A percentile compares a stretch with the other conserved stretches of the same genome.
Conservation (phyloP, 2,329 filamentous ascomycete genomes). For the Cryphonectria nitschkei region DNA sequence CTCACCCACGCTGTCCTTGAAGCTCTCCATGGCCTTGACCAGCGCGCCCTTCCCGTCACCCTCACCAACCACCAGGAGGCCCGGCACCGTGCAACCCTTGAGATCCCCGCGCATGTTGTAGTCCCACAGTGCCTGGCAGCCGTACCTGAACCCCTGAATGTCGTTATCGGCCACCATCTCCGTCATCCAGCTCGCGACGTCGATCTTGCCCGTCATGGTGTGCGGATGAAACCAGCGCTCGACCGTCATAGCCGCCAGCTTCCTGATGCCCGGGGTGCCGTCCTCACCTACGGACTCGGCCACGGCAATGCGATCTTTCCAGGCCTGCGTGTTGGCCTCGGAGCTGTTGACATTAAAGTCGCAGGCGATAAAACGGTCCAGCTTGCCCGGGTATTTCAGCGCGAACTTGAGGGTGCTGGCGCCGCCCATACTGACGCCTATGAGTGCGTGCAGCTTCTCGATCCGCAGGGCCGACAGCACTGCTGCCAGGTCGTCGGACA, state of each 20-base stretch:
- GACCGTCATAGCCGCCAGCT: constrained; percentile 72
- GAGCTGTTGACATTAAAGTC: constrained; percentile 79
- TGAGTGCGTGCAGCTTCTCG: constrained; percentile 64
- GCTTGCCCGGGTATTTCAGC: constrained; percentile 63
- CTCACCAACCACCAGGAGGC: constrained; percentile 72
- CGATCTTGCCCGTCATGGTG: constrained; percentile 50
- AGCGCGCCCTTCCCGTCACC: constrained; percentile 72
- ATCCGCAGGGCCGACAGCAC: constrained; percentile 73
- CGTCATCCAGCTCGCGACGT: constrained; percentile 59
- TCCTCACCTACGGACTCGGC: constrained; percentile 57
- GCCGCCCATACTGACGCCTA: constrained; percentile 83
- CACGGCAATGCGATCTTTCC: constrained; percentile 75
- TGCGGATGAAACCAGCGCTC: constrained; percentile 76
- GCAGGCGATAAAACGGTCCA: constrained; percentile 69
- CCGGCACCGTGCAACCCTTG: constrained; percentile 57
- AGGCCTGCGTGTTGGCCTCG: constrained; percentile 74
- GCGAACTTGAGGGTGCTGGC: constrained; percentile 76
- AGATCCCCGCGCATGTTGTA: constrained; percentile 68
- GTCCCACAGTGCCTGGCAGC: constrained; percentile 71
- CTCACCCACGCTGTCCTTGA: constrained; percentile 62
- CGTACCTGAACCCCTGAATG: constrained; percentile 69
- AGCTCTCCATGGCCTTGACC: constrained; percentile 78
- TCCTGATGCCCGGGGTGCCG: constrained; percentile 61
- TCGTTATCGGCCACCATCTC: constrained; percentile 72
- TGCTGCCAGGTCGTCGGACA: constrained; percentile 68